phyloP scores from a whole-genome alignment of 768 basidiomycete species.

The Agaricus bisporus region DNA sequence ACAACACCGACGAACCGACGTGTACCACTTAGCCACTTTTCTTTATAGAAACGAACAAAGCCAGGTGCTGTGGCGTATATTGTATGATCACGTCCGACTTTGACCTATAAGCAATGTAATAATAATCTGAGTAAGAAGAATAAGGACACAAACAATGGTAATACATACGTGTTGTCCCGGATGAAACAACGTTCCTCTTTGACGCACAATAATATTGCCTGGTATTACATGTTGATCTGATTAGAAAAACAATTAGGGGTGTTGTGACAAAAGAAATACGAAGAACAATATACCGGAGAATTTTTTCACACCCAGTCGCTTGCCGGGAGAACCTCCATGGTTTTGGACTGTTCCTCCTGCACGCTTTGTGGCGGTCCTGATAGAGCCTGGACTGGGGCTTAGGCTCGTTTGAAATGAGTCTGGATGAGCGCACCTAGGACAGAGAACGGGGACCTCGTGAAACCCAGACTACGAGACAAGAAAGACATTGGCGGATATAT shows the following conservation, averaged over 20 bases:
- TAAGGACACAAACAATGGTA: background rate
- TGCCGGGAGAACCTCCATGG: conserved; percentile 88
- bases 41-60: conserved; percentile 90
- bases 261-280: background rate
- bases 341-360: conserved; percentile 94
- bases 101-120: conserved; percentile 49
- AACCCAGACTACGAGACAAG: conserved; percentile 36
- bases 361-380: conserved; percentile 93
- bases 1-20: conserved; percentile 84
- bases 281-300: conserved; percentile 67
- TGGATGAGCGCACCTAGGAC: conserved; percentile 25
- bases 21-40: conserved; percentile 66
- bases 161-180: conserved; percentile 83
- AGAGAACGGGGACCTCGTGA: conserved; percentile 45
- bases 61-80: conserved; percentile 88
- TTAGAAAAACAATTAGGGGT: conserved; percentile 7
- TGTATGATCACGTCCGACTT: conserved; percentile 91
- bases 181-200: conserved; percentile 89
- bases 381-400: conserved; percentile 34
- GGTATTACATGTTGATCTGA: conserved; percentile 88
- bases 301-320: conserved; percentile 92
- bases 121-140: conserved; percentile 1
- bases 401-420: conserved; percentile 1
- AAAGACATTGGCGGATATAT: conserved; percentile 35
- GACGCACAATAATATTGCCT: conserved; percentile 94